Percentiles rank a stretch among this genome's conserved stretches.
Evolutionary conservation across 2,329 filamentous ascomycete species (phyloP).

Genomic region (Dactylellina cionopaga): DNA sequence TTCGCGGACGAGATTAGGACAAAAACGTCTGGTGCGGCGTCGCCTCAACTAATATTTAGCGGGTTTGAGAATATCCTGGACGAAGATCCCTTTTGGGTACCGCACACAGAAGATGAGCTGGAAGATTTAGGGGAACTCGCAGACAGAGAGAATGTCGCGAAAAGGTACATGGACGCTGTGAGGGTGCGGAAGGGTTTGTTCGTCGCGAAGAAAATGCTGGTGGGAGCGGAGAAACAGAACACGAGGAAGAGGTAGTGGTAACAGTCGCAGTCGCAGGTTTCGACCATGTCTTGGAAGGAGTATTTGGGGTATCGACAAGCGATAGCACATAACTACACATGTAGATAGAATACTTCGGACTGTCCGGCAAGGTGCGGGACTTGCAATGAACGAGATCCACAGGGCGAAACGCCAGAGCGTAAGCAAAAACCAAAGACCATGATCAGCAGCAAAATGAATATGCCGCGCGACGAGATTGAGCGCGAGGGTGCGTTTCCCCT

Average conservation of each 20-base stretch:
- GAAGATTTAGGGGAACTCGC: constrained; percentile 95
- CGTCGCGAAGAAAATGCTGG: constrained; percentile 78
- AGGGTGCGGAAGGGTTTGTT: constrained; percentile 86
- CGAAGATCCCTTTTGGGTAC: constrained; percentile 97
- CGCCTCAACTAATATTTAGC: constrained; percentile 90
- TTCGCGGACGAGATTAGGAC: constrained; percentile 98
- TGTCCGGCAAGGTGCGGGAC: constrained; percentile 31
- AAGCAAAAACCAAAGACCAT: background rate
- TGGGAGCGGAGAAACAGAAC: constrained; percentile 92
- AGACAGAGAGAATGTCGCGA: constrained; percentile 94
- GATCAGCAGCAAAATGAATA: background rate
- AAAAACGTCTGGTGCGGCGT: constrained; percentile 86
- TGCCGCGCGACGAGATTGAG: background rate
- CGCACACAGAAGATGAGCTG: constrained; percentile 92
- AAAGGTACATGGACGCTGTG: constrained; percentile 92
- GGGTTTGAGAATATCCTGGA: constrained; percentile 87
- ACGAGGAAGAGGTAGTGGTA: constrained; percentile 69
- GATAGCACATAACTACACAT: too few relatives aligned
- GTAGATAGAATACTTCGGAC: too few relatives aligned
- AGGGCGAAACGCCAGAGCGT: background rate
- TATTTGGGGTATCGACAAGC: too few relatives aligned
- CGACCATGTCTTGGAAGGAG: too few relatives aligned
- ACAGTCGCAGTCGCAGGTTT: too few relatives aligned
- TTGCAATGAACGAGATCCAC: constrained; percentile 5
- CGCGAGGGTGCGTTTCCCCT: background rate